phyloP scores from a whole-genome alignment of 306 rosid genomes.

The Phaseolus lunatus region DNA sequence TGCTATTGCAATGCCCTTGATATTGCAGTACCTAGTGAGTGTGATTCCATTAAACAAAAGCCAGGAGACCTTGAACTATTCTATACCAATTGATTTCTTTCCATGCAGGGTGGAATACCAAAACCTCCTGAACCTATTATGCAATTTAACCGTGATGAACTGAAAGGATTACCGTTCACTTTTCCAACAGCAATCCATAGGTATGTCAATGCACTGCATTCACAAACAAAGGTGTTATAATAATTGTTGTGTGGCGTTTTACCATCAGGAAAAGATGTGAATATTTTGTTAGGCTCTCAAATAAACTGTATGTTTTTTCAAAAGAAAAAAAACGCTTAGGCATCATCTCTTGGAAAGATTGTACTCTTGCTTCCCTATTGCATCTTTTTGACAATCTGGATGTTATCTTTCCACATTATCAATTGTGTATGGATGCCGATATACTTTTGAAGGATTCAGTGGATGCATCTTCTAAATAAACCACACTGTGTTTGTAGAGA shows the following conservation, averaged over 20 bases:
- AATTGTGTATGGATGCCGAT: constrained; percentile 28
- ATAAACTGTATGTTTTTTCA: constrained; percentile 12
- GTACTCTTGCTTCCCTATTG: constrained; percentile 36
- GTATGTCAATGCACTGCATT: constrained; percentile 53
- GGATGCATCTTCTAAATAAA: constrained; percentile 49
- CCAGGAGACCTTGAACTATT: constrained; percentile 35
- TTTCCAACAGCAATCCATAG: constrained; percentile 70
- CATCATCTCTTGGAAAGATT: constrained; percentile 32
- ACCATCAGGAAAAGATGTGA: not conserved
- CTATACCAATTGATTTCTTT: constrained; percentile 42
- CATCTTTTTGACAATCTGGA: constrained; percentile 34
- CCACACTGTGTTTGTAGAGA: constrained; percentile 68
- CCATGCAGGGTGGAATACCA: constrained; percentile 90
- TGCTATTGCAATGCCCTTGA: constrained; percentile 82
- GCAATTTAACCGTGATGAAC: constrained; percentile 81
- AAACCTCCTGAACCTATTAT: constrained; percentile 78
- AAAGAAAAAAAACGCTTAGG: constrained; percentile 1
- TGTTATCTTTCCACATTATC: constrained; percentile 20
- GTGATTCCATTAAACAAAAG: constrained; percentile 38
- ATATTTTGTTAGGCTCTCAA: constrained; percentile 18
- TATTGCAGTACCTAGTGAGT: constrained; percentile 90
- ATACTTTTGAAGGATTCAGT: constrained; percentile 38
- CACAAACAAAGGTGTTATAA: constrained; percentile 19
- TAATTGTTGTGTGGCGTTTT: constrained; percentile 32
- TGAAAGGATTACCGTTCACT: constrained; percentile 87